These are phyloP conservation scores for Cephaloascus fragrans DNA, from an alignment of 805 yeast species.

Conservation along the genomic window DNA sequence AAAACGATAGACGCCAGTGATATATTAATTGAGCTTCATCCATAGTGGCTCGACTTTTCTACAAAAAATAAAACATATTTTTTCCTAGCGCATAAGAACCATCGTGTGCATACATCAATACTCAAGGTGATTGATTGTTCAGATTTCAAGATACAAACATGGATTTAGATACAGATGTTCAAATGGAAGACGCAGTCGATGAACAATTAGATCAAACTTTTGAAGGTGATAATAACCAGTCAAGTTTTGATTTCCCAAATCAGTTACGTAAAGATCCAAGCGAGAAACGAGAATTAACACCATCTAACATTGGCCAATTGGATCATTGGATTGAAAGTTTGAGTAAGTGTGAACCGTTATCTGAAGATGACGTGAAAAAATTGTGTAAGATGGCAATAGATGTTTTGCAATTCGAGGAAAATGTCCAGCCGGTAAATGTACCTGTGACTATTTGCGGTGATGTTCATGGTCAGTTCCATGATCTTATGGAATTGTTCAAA, in stretches of 20 bases:
- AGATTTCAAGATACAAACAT: too few relatives aligned
- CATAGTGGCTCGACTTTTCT: too few relatives aligned
- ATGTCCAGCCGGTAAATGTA: slow-evolving; percentile 89
- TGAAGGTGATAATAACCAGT: slow-evolving; percentile 11
- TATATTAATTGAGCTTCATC: too few relatives aligned
- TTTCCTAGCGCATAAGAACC: background rate
- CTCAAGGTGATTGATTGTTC: too few relatives aligned
- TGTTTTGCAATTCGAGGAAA: slow-evolving; percentile 82
- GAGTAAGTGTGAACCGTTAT: slow-evolving; percentile 68
- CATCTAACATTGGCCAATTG: slow-evolving; percentile 51
- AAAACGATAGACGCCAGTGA: too few relatives aligned
- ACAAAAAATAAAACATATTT: too few relatives aligned
- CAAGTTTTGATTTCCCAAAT: slow-evolving; percentile 14
- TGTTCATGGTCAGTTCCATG: slow-evolving; percentile 95
- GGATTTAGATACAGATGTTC: slow-evolving; percentile 76
- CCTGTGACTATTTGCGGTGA: slow-evolving; percentile 98
- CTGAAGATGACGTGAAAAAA: slow-evolving; percentile 69
- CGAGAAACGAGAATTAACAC: slow-evolving; percentile 20
- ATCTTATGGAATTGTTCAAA: slow-evolving; percentile 83
- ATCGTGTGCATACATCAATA: background rate
- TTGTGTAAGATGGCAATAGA: slow-evolving; percentile 89
- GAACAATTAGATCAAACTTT: slow-evolving; percentile 26
- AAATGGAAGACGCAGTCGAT: slow-evolving; percentile 71
- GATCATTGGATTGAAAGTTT: slow-evolving; percentile 85
- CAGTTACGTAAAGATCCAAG: slow-evolving; percentile 26